phyloP scores from a whole-genome alignment of 345 rosid genomes.

The Capsella bursapastoris region DNA sequence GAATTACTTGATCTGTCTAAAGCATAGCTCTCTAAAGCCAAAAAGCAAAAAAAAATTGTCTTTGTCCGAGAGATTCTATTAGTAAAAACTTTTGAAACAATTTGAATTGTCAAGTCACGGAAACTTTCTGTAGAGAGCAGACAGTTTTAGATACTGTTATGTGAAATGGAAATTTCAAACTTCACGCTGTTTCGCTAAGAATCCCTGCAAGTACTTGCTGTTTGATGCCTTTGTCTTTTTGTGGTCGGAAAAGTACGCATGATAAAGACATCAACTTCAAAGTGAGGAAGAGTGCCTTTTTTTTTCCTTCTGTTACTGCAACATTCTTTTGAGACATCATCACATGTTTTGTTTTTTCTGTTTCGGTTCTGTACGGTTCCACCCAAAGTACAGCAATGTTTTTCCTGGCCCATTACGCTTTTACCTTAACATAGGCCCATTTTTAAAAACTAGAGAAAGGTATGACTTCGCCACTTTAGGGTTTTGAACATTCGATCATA shows the following conservation, averaged over 20 bases:
- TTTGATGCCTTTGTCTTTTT: conserved; percentile 4
- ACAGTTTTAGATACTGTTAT: background rate
- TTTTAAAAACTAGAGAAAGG: no score
- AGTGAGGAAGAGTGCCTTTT: conserved; percentile 3
- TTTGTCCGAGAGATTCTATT: conserved; percentile 28
- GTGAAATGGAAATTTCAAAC: background rate
- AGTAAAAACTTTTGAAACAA: background rate
- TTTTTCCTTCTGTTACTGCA: background rate
- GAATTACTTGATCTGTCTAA: background rate
- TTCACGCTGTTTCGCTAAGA: conserved; percentile 15
- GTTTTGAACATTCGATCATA: no score
- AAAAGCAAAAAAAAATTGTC: conserved; percentile 4
- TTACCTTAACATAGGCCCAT: no score
- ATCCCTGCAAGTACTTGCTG: conserved; percentile 26
- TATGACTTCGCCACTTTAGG: no score
- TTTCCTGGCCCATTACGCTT: no score
- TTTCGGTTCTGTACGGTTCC: background rate
- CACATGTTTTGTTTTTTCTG: background rate
- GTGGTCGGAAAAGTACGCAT: background rate
- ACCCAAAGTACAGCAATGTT: no score
- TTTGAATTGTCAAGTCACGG: conserved; percentile 21
- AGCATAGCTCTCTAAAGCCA: background rate
- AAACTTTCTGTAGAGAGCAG: conserved; percentile 11
- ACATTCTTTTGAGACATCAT: conserved; percentile 39
- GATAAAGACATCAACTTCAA: conserved; percentile 18